Percentiles rank a stretch among this genome's conserved stretches.
phyloP scores from a whole-genome alignment of 345 rosid species.

The Populus pruinosa region DNA sequence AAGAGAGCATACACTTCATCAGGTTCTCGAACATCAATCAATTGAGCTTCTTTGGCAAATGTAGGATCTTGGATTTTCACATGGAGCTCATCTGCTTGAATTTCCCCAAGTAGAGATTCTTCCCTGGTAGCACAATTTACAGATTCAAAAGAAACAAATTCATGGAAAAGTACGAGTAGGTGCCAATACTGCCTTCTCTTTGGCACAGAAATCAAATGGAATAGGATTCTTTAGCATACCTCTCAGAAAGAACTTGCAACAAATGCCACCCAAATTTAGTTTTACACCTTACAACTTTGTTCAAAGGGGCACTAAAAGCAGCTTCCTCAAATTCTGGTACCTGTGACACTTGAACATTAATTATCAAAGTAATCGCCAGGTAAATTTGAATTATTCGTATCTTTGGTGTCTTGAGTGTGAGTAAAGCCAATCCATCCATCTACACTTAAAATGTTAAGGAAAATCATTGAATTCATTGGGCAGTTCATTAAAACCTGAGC shows the following conservation, averaged over 20 bases:
- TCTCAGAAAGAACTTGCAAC: constrained; percentile 86
- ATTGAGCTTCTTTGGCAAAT: constrained; percentile 69
- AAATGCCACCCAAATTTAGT: constrained; percentile 91
- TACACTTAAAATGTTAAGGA: too few species aligned
- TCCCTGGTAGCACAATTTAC: constrained; percentile 35
- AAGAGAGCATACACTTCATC: constrained; percentile 70
- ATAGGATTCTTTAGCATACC: constrained; percentile 40
- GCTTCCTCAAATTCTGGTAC: constrained; percentile 93
- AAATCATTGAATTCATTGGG: neutral
- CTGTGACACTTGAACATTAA: constrained; percentile 33
- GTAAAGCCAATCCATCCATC: neutral
- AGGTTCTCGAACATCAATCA: constrained; percentile 90
- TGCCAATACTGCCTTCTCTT: neutral
- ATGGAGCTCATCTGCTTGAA: constrained; percentile 70
- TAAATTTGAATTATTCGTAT: neutral
- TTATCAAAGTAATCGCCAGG: constrained; percentile 12
- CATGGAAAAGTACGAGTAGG: constrained; percentile 5
- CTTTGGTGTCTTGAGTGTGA: neutral
- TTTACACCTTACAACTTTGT: constrained; percentile 73
- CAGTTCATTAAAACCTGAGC: neutral
- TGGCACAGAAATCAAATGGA: constrained; percentile 5
- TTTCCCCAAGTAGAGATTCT: constrained; percentile 45
- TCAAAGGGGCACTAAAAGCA: constrained; percentile 67
- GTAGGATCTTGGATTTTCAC: constrained; percentile 71
- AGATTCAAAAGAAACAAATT: constrained; percentile 5